Evolutionary conservation across 306 rosid genomes (phyloP).

Genomic region (Begonia peltatifolia): DNA sequence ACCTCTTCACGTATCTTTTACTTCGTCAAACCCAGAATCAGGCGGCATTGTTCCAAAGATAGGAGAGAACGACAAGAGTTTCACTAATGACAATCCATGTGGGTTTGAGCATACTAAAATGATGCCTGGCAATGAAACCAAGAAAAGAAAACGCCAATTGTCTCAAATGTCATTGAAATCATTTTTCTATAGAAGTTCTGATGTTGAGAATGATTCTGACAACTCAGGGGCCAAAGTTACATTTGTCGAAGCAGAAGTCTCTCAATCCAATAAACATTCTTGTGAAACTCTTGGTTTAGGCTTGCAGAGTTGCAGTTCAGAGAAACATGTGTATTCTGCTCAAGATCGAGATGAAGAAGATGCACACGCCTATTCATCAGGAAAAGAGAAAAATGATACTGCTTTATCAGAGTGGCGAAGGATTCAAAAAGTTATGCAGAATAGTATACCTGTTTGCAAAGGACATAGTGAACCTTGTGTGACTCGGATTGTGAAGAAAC

Average conservation of each 20-base stretch:
- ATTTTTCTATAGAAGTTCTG: conserved; percentile 46
- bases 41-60: conserved; percentile 18
- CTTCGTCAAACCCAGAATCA: conserved; percentile 26
- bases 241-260: conserved; percentile 16
- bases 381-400: conserved; percentile 38
- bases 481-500: conserved; percentile 83
- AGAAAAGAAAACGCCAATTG: conserved; percentile 47
- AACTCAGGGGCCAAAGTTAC: conserved; percentile 15
- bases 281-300: conserved; percentile 21
- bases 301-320: conserved; percentile 18
- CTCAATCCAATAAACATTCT: conserved; percentile 22
- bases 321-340: conserved; percentile 20
- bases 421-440: conserved; percentile 81
- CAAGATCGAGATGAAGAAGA: conserved; percentile 23
- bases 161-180: conserved; percentile 66
- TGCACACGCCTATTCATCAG: conserved; percentile 13
- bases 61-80: conserved; percentile 8
- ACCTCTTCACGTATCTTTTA: conserved; percentile 14
- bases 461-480: conserved; percentile 75
- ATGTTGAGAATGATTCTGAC: conserved; percentile 15
- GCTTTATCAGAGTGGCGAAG: conserved; percentile 82
- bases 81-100: conserved; percentile 13
- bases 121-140: conserved; percentile 14
- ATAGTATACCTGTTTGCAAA: conserved; percentile 82
- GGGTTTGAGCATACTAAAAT: conserved; percentile 16